Percentiles rank a stretch among this genome's conserved stretches.
These are phyloP conservation scores for Phytophthora macrochlamydospora DNA, from an alignment of 352 stramenopile genomes.

Conservation along the genomic window DNA sequence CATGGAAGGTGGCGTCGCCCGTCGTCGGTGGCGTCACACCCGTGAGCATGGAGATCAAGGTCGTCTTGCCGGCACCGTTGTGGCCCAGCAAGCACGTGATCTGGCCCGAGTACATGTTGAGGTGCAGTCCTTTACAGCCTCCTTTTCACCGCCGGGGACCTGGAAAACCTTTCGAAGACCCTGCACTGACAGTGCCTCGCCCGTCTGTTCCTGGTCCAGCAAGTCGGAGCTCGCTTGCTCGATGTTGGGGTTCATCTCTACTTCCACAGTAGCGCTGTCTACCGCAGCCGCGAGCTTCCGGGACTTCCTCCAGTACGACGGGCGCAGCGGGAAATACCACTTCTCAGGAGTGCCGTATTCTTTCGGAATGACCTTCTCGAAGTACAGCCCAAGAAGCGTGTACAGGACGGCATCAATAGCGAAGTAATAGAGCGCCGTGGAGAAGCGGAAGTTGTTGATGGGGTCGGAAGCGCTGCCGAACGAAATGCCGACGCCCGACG, in stretches of 20 bases:
- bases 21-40: constrained; percentile 51
- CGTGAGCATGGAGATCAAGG: constrained; percentile 89
- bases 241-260: constrained; percentile 54
- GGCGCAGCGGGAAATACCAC: constrained; percentile 89
- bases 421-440: constrained; percentile 62
- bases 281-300: constrained; percentile 60
- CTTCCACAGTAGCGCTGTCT: constrained; percentile 16
- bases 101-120: constrained; percentile 79
- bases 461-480: constrained; percentile 41
- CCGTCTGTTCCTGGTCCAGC: constrained; percentile 52
- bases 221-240: constrained; percentile 49
- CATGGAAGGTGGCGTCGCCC: constrained; percentile 56
- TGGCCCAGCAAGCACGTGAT: constrained; percentile 93
- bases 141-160: constrained; percentile 79
- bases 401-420: constrained; percentile 85
- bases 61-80: constrained; percentile 93
- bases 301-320: constrained; percentile 73
- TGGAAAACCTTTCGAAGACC: constrained; percentile 77
- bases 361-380: constrained; percentile 86
- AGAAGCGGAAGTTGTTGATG: constrained; percentile 41
- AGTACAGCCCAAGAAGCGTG: constrained; percentile 84
- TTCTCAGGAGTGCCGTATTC: constrained; percentile 62
- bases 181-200: constrained; percentile 58
- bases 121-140: constrained; percentile 80
- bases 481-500: constrained; percentile 45